Conservation (phyloP, 1,284 basidiomycete species). For the Irpex lacteus region DNA sequence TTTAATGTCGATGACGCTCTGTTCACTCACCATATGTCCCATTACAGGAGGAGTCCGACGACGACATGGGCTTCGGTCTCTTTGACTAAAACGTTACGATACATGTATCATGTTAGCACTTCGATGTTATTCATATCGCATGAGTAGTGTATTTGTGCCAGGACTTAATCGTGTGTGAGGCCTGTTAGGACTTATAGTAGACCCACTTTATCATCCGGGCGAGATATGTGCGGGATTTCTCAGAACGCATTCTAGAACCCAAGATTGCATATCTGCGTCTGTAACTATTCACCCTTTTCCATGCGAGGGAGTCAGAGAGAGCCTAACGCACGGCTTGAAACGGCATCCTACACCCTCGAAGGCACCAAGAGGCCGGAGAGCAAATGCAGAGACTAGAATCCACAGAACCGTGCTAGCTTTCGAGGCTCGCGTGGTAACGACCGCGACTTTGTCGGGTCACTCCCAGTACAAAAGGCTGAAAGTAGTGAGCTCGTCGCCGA, state of each 20-base stretch:
- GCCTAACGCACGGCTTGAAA: neutral
- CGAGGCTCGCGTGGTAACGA: neutral
- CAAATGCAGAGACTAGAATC: neutral
- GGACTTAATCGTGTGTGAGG: neutral
- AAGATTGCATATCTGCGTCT: too few species aligned
- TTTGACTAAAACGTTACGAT: slow-evolving; percentile 69
- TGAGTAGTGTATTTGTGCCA: neutral
- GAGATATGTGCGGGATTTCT: too few species aligned
- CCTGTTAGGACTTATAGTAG: neutral
- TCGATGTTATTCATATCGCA: slow-evolving; percentile 1
- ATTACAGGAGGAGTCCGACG: slow-evolving; percentile 79
- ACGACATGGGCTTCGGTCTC: slow-evolving; percentile 93
- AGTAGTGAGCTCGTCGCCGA: too few species aligned
- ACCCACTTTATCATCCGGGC: too few species aligned
- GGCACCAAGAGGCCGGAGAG: neutral
- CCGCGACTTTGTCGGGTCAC: neutral
- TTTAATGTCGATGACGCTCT: neutral
- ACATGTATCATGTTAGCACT: slow-evolving; percentile 11
- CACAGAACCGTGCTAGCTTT: neutral
- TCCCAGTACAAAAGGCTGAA: neutral
- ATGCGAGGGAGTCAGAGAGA: too few species aligned
- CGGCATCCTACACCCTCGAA: too few species aligned
- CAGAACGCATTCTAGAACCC: too few species aligned
- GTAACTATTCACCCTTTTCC: too few species aligned
- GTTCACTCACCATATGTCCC: slow-evolving; percentile 17